Conservation (phyloP, 352 stramenopile species). For the Phytophthora fragariae region DNA sequence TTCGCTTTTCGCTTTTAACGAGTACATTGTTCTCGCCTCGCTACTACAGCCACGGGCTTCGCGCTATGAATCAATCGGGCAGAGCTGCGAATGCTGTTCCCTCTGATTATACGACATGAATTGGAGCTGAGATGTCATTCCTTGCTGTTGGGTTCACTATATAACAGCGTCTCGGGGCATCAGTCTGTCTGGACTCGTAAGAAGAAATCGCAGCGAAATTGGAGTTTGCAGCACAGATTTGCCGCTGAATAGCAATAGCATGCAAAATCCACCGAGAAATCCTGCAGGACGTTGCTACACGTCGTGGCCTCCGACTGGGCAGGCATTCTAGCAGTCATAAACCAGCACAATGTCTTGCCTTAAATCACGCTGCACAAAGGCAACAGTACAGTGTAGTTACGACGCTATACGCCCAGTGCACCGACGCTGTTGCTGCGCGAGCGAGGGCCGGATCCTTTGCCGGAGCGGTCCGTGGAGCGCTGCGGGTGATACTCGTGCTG, state of each 20-base stretch:
- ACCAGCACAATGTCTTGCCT: conserved; percentile 6
- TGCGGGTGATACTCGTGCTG: conserved; percentile 64
- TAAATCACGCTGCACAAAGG: conserved; percentile 7
- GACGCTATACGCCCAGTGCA: conserved; percentile 16
- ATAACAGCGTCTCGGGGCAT: neutral
- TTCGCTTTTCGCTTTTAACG: no score
- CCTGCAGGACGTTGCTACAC: neutral
- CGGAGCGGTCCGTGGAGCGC: conserved; percentile 39
- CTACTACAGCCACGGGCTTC: no score
- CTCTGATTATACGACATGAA: neutral
- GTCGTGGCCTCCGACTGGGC: neutral
- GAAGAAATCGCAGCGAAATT: no score
- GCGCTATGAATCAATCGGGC: neutral
- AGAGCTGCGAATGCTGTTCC: neutral
- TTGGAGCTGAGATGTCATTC: neutral
- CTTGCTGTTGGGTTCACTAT: neutral
- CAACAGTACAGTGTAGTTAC: conserved; percentile 1
- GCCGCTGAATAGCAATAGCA: no score
- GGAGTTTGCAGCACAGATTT: neutral
- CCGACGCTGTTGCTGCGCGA: conserved; percentile 22
- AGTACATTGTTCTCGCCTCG: no score
- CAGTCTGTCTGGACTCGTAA: neutral
- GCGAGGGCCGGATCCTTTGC: conserved; percentile 16
- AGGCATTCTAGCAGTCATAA: neutral
- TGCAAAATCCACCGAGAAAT: neutral